These are phyloP conservation scores for Diaporthe sp. DNA, from an alignment of 2,329 filamentous ascomycete species.

Conservation along the genomic window DNA sequence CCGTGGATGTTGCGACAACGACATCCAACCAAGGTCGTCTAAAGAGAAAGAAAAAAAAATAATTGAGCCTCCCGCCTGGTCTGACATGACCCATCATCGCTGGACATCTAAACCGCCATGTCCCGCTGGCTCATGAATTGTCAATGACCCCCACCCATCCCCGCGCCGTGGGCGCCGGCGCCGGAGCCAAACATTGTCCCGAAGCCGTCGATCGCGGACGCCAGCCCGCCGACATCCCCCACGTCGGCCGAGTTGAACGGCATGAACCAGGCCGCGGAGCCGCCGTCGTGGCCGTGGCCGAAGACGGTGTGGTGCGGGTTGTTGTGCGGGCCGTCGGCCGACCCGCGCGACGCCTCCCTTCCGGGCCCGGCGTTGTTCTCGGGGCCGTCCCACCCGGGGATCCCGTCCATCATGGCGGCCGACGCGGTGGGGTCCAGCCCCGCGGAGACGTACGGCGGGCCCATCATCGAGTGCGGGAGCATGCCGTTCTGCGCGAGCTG, in stretches of 20 bases:
- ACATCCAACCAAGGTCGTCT: constrained; percentile 11
- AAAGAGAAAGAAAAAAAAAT: background rate
- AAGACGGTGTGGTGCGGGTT: constrained; percentile 46
- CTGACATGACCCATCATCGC: background rate
- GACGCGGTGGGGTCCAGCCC: constrained; percentile 58
- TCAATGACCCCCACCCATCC: constrained; percentile 46
- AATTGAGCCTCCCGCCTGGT: background rate
- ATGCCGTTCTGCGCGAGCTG: constrained; percentile 65
- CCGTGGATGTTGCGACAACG: background rate
- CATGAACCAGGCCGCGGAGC: constrained; percentile 86
- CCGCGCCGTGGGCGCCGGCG: constrained; percentile 46
- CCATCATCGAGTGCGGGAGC: constrained; percentile 71
- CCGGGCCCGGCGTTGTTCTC: constrained; percentile 48
- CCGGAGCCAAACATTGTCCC: constrained; percentile 60
- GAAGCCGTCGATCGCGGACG: constrained; percentile 60
- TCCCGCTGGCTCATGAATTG: constrained; percentile 9
- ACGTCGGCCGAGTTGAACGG: constrained; percentile 86
- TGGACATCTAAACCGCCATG: background rate
- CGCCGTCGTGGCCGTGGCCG: constrained; percentile 54
- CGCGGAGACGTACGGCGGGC: constrained; percentile 53
- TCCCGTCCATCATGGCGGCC: constrained; percentile 56
- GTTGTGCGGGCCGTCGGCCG: constrained; percentile 27
- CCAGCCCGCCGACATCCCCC: constrained; percentile 58
- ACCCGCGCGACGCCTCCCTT: constrained; percentile 43
- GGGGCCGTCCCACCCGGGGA: constrained; percentile 56